These are phyloP conservation scores for Tetrapisispora taiwanensis DNA, from an alignment of 805 yeast species.

Conservation along the genomic window DNA sequence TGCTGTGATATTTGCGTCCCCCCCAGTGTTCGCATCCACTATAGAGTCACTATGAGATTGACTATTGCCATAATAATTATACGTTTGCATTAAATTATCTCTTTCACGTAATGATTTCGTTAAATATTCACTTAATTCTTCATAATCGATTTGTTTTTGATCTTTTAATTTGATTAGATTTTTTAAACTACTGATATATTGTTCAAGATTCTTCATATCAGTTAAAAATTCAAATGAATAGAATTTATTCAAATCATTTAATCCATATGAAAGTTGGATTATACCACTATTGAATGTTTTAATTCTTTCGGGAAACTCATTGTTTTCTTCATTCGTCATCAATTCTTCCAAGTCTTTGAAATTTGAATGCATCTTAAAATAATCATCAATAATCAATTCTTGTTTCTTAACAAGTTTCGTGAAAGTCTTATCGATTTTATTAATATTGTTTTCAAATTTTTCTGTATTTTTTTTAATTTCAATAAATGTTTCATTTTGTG, in stretches of 20 bases:
- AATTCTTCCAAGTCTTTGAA: constrained; percentile 55
- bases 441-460: constrained; percentile 73
- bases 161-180: constrained; percentile 74
- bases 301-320: constrained; percentile 26
- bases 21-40: too few species aligned
- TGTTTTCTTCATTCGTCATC: constrained; percentile 32
- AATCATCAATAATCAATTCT: constrained; percentile 62
- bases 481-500: constrained; percentile 64
- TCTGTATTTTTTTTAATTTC: constrained; percentile 76
- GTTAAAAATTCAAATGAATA: constrained; percentile 76
- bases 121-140: constrained; percentile 72
- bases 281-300: constrained; percentile 40
- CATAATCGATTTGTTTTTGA: constrained; percentile 83
- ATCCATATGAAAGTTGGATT: constrained; percentile 33
- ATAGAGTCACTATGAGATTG: too few species aligned
- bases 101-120: constrained; percentile 62
- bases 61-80: constrained; percentile 22
- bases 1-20: too few species aligned
- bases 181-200: constrained; percentile 57
- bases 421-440: constrained; percentile 69
- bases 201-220: constrained; percentile 77
- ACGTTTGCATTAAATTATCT: constrained; percentile 41
- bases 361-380: constrained; percentile 59
- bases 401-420: constrained; percentile 62
- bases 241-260: constrained; percentile 36